Base-by-base conservation (phyloP, 208 protist species). In the Jaenimonas drosophilae region DNA sequence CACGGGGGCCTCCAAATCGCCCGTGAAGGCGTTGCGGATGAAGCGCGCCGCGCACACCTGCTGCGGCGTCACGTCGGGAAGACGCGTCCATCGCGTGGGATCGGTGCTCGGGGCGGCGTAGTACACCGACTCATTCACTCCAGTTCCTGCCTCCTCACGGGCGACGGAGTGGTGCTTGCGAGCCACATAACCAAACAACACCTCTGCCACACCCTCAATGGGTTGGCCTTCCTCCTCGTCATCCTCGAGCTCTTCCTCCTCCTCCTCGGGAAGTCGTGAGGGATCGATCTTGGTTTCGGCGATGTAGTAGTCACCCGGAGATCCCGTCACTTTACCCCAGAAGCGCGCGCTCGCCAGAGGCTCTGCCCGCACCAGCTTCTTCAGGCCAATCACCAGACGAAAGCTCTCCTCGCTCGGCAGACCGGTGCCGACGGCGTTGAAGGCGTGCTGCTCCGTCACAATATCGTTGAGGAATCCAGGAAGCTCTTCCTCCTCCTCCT, bases 41-140 rank as follows among this genome's bases (percentile, higher is more conserved):
- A 73, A 52, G 24, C 91, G 74, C 0, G 92, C 84, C 3, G 64
- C 73, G 11, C 73, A 57, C 38, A 98, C 72, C 57, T 96, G 87
- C 53, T 81, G 64, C 21, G 93, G 92, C n/a, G 67, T 85, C 24
- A 97, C 88, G 42, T 97, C 78, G 2, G 91, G 91, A 40, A 97
- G 72, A 17, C 68, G 65, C 28, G 67, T 75, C 88, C 88, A 97
- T 27, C 45, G 51, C 24, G 73, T 91, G 17, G 80, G 82, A 61
- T 93, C 81, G 6, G 47, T 49, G 7, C 40, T 77, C 36, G 65
- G 74, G 31, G 76, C 47, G 7, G 77, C 90, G 65, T 89, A 97
- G 88, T 96, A 97, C 34, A 75, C 60, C 38, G 62, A 72, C 61
- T 86, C 76, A 58, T 97, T 97, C 21, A 89, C 51, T 5, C 91